Base-by-base conservation (phyloP, 1,284 basidiomycete species). In the Irpex sp. region DNA sequence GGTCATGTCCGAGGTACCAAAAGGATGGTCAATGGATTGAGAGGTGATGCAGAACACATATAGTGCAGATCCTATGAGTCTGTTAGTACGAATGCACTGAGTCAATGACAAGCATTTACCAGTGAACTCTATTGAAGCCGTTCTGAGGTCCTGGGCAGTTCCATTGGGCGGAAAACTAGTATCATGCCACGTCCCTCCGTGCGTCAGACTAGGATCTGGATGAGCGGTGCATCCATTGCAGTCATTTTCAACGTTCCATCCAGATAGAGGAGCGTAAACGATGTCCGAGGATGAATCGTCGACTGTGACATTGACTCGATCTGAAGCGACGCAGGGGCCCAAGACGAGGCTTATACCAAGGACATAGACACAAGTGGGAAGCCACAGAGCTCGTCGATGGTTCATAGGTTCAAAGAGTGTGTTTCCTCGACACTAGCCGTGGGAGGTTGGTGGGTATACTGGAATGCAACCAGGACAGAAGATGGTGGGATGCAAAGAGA, bases 201-300 rank as follows among this genome's bases (percentile, higher is more conserved):
- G 67, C 0, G 72, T 57, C 3, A 64, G 40, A 4, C 19, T 59
- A 2, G 59, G 5, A 54, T 75, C 68, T 1, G 74, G 76, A 19
- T 61, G 62, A 8, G 72, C 73, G 3, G 52, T 65, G 60, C 74
- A 75, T 1, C 36, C 59, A 3, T 40, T 55, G 62, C 75, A 77
- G 6, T 59, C 62, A 48, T 48, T 55, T 6, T 68, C 70, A 26
- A 59, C 65, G 26, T 68, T 72, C 77, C 78, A 80, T 57, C 66
- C 2, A 62, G 36, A 3, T 74, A 76, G 2, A 67, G 57, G 61
- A 76, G 79, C n/a, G 17, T 62, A 5, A 58, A 49, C 7, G 75
- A 72, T 4, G 76, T 78, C 76, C 15, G 77, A 75, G n/a, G 70
- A 69, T 0, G 77, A 70, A 65, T 83, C 81, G 67, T 83, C 81